Percentiles rank a stretch among this genome's conserved stretches.
Conservation (phyloP, 2,329 filamentous ascomycete species). For the Rhynchosporium agropyri region DNA sequence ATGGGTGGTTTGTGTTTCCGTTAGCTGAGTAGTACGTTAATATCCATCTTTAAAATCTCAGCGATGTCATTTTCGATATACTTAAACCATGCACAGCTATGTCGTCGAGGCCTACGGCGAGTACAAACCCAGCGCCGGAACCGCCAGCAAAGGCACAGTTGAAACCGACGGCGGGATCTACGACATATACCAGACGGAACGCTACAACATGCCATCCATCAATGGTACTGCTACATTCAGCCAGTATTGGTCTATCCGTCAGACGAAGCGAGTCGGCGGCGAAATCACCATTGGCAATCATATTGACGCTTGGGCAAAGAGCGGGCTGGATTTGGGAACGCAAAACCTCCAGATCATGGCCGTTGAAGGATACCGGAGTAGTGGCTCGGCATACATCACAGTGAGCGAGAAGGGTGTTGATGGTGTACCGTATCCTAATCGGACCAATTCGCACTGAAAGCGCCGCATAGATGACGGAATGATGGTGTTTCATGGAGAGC, state of each 20-base stretch:
- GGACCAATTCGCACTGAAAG: background rate
- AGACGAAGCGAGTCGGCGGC: constrained; percentile 52
- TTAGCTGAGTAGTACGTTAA: background rate
- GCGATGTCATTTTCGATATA: no score
- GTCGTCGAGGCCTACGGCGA: background rate
- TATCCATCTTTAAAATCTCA: no score
- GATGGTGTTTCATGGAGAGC: background rate
- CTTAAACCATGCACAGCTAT: background rate
- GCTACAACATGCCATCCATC: constrained; percentile 48
- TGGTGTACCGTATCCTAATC: constrained; percentile 13
- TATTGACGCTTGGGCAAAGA: constrained; percentile 55
- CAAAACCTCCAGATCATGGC: constrained; percentile 54
- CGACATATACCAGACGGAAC: constrained; percentile 47
- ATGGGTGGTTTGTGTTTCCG: constrained; percentile 36
- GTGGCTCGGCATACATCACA: constrained; percentile 22
- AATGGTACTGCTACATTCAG: constrained; percentile 53
- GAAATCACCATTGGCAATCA: constrained; percentile 54
- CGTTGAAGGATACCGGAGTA: constrained; percentile 25
- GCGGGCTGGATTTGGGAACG: constrained; percentile 51
- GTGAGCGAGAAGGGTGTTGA: constrained; percentile 19
- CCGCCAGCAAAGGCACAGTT: constrained; percentile 51
- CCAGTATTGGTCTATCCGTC: constrained; percentile 57
- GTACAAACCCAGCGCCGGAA: constrained; percentile 50
- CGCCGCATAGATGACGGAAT: background rate
- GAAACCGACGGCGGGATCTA: constrained; percentile 56